Evolutionary conservation across 306 rosid species (phyloP), one percentile per base, ranked within the genome.

Genomic region (Vigna nakashimae): DNA sequence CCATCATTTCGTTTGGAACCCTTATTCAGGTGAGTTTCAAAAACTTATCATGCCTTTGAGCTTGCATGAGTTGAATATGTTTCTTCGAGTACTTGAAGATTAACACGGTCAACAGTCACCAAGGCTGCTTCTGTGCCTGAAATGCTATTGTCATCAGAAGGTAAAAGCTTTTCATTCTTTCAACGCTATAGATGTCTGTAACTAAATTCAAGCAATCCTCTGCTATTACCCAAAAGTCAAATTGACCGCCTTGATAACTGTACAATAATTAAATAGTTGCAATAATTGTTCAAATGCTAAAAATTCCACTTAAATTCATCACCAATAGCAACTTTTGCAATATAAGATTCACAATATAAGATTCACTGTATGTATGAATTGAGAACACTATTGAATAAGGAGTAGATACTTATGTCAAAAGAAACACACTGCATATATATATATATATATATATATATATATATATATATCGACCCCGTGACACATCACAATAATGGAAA

Each of bases 1-100:
- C 92, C 89, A 14, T 89, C 99, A 53, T 92, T 89, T 83, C 91
- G 97, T 67, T 80, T 92, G 80, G 96, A 92, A 81, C 90, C 93
- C 49, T 87, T 95, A 76, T 88, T 95, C 72, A 84, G 88, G 20
- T 0, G 20, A 20, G 20, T 88, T 74, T 90, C 98, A 15, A 88
- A 86, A 81, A 76, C 86, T 67, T 78, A 87, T 82, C 83, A 89
- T 68, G 94, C 94, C 50, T 87, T 91, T 69, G 96, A 91, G 83
- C 86, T 88, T 67, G 82, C 84, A 50, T 89, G 87, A 90, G 71
- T 74, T 78, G 68, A 55, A 24, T 63, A 32, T 36, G 20, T 62
- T 73, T 52, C 68, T 64, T 32, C 78, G 58, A 49, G 79, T 59
- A 57, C 56, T 49, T 46, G 77, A 42, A 65, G 71, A 71, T 30